phyloP scores from a whole-genome alignment of 306 rosid species.

The Luffa aegyptiaca region DNA sequence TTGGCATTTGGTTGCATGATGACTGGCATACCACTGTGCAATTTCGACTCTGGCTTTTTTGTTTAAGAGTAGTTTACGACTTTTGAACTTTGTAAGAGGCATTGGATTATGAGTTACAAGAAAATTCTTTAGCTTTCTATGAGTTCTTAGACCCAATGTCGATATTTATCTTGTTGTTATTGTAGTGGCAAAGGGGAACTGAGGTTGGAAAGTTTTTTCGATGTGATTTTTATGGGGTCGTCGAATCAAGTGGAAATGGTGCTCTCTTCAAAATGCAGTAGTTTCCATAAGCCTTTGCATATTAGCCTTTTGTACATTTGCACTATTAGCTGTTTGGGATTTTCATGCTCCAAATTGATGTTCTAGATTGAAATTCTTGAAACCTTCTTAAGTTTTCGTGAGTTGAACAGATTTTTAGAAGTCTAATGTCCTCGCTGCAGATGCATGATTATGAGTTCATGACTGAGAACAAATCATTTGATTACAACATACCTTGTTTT shows the following conservation, averaged over 20 bases:
- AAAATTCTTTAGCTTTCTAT: not conserved
- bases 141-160: not conserved
- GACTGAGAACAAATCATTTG: not conserved
- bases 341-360: not conserved
- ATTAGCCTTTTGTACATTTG: not conserved
- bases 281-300: not conserved
- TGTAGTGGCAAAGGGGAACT: not conserved
- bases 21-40: not conserved
- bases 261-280: not conserved
- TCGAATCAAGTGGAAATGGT: not conserved
- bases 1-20: not conserved
- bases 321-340: not conserved
- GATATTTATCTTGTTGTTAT: not conserved
- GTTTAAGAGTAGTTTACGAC: not conserved
- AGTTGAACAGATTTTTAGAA: not conserved
- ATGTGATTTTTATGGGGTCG: not conserved
- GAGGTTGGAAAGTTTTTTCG: not conserved
- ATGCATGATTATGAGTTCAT: not conserved
- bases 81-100: not conserved
- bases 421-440: not conserved
- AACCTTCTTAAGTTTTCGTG: not conserved
- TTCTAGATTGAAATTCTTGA: not conserved
- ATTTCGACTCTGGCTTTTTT: not conserved
- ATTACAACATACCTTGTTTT: not conserved
- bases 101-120: not conserved